phyloP scores from a whole-genome alignment of 2,329 filamentous ascomycete species.

The Neonectria hederae region DNA sequence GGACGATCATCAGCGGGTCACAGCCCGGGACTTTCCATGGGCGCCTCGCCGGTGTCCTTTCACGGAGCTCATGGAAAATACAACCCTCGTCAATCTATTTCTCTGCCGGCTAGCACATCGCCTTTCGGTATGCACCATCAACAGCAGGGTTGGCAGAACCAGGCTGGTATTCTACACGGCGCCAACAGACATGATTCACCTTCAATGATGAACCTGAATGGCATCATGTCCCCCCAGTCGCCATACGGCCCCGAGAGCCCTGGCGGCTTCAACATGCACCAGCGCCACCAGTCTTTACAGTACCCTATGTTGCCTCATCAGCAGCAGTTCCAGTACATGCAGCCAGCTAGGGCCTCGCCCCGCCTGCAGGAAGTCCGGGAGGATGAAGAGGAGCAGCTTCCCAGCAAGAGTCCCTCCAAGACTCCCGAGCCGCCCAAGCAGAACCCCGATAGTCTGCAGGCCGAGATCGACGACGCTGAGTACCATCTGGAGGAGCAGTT shows the following conservation, averaged over 20 bases:
- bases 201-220: slow-evolving; percentile 61
- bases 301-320: slow-evolving; percentile 66
- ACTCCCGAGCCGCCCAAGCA: slow-evolving; percentile 61
- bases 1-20: slow-evolving; percentile 68
- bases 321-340: slow-evolving; percentile 64
- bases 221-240: slow-evolving; percentile 71
- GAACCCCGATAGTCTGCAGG: slow-evolving; percentile 77
- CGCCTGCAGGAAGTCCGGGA: slow-evolving; percentile 78
- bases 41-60: slow-evolving; percentile 79
- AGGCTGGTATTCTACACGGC: slow-evolving; percentile 63
- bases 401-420: slow-evolving; percentile 61
- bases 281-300: slow-evolving; percentile 68
- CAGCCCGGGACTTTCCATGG: slow-evolving; percentile 70
- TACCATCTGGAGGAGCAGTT: slow-evolving; percentile 86
- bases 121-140: slow-evolving; percentile 75
- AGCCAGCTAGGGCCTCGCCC: slow-evolving; percentile 65
- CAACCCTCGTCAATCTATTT: slow-evolving; percentile 78
- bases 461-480: slow-evolving; percentile 85
- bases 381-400: slow-evolving; percentile 69
- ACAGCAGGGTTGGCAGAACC: slow-evolving; percentile 67
- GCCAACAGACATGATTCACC: slow-evolving; percentile 71
- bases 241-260: slow-evolving; percentile 67
- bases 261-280: slow-evolving; percentile 56
- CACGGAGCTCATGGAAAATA: slow-evolving; percentile 65
- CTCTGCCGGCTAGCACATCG: slow-evolving; percentile 69